These are phyloP conservation scores for Coelastrella sp. DNA, from an alignment of 139 green algal species.

Conservation along the genomic window DNA sequence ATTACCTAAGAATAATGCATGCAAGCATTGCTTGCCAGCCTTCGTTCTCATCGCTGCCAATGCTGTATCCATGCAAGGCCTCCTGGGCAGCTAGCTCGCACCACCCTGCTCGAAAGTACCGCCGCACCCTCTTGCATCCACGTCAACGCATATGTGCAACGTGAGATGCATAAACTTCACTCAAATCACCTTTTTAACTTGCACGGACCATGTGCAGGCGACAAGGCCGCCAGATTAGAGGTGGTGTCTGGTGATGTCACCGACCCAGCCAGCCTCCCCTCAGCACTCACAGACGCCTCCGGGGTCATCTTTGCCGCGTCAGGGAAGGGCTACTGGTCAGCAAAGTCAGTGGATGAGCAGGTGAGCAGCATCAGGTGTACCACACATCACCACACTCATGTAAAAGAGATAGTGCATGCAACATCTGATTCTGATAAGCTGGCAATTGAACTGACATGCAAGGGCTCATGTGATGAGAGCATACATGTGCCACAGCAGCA, in stretches of 20 bases:
- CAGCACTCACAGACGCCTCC: conserved; percentile 13
- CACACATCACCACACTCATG: neutral
- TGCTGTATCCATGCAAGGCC: neutral
- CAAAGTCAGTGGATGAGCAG: conserved; percentile 65
- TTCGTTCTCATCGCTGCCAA: neutral
- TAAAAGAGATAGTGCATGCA: neutral
- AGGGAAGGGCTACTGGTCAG: conserved; percentile 63
- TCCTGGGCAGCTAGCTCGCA: too few relatives aligned
- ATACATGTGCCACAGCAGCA: too few relatives aligned
- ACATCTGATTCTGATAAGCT: neutral
- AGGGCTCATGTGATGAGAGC: neutral
- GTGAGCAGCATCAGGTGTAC: conserved; percentile 8
- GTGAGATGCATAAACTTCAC: too few relatives aligned
- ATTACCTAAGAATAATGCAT: neutral
- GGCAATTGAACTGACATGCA: neutral
- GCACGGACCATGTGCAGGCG: neutral
- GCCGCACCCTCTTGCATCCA: too few relatives aligned
- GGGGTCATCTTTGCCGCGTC: conserved; percentile 70
- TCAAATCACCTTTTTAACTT: neutral
- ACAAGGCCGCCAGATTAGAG: conserved; percentile 38
- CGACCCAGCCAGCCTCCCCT: conserved; percentile 29
- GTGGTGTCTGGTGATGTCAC: conserved; percentile 67
- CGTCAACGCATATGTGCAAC: too few relatives aligned
- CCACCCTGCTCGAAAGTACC: too few relatives aligned
- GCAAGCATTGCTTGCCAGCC: neutral